Evolutionary conservation across 2,329 filamentous ascomycete genomes (phyloP).

Genomic region (Neopestalotiopsis rosae): DNA sequence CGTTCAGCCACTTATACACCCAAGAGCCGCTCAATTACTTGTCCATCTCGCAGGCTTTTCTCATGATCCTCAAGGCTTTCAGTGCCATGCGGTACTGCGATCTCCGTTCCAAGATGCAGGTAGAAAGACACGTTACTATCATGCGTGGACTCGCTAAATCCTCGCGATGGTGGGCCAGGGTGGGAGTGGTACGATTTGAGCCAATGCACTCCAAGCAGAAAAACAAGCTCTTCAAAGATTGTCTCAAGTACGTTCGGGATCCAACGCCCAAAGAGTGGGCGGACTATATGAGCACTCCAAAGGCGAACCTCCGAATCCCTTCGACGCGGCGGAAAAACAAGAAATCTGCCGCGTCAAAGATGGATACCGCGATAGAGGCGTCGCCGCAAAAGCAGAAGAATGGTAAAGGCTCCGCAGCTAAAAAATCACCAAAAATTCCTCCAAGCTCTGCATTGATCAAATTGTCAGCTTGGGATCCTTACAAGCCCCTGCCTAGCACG

Average conservation of each 20-base stretch:
- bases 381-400: slow-evolving; percentile 18
- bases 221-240: slow-evolving; percentile 63
- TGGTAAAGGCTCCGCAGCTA: slow-evolving; percentile 14
- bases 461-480: slow-evolving; percentile 35
- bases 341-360: slow-evolving; percentile 31
- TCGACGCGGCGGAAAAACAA: slow-evolving; percentile 34
- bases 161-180: slow-evolving; percentile 61
- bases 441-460: slow-evolving; percentile 24
- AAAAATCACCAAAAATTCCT: neutral
- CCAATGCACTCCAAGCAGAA: slow-evolving; percentile 57
- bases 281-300: slow-evolving; percentile 57
- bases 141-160: slow-evolving; percentile 66
- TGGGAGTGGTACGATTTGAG: slow-evolving; percentile 62
- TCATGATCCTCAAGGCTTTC: slow-evolving; percentile 63
- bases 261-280: slow-evolving; percentile 63
- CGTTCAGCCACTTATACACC: slow-evolving; percentile 62
- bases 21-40: slow-evolving; percentile 63
- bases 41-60: slow-evolving; percentile 60
- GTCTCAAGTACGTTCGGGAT: slow-evolving; percentile 63
- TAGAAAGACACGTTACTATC: slow-evolving; percentile 59
- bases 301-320: slow-evolving; percentile 37
- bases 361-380: slow-evolving; percentile 26
- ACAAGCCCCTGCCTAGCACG: slow-evolving; percentile 38
- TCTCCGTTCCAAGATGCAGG: slow-evolving; percentile 61
- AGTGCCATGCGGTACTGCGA: slow-evolving; percentile 63